Evolutionary conservation across 768 basidiomycete genomes (phyloP).

Genomic region (Trametes cingulata): DNA sequence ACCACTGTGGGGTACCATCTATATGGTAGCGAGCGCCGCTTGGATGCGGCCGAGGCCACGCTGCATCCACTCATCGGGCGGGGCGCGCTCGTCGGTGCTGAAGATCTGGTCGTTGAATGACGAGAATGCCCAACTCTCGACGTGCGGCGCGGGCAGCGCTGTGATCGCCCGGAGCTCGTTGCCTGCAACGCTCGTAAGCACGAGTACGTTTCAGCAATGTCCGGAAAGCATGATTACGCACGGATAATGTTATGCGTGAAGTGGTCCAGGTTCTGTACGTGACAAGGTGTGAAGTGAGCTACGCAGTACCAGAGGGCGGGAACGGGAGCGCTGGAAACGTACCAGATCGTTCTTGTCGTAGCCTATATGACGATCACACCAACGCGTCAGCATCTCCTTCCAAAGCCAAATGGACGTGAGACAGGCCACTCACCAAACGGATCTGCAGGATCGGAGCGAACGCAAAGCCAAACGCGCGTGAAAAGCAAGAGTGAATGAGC

Average conservation of each 20-base stretch:
- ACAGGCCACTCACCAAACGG: slow-evolving; percentile 42
- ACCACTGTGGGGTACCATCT: no score
- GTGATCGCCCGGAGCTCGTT: slow-evolving; percentile 66
- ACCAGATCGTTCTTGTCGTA: slow-evolving; percentile 77
- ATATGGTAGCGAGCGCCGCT: slow-evolving; percentile 27
- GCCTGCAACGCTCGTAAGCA: slow-evolving; percentile 32
- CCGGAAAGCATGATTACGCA: slow-evolving; percentile 30
- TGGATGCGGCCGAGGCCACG: slow-evolving; percentile 50
- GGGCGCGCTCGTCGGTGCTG: slow-evolving; percentile 42
- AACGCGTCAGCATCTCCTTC: slow-evolving; percentile 5
- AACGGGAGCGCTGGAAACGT: slow-evolving; percentile 21
- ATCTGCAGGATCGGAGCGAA: slow-evolving; percentile 33
- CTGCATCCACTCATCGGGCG: slow-evolving; percentile 59
- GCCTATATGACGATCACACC: slow-evolving; percentile 30
- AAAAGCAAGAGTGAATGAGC: slow-evolving; percentile 1
- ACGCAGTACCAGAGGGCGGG: background rate
- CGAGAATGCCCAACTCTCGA: slow-evolving; percentile 60
- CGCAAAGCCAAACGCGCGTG: background rate
- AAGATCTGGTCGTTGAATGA: slow-evolving; percentile 60
- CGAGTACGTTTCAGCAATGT: background rate
- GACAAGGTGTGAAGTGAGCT: slow-evolving; percentile 1
- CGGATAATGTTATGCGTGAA: slow-evolving; percentile 72
- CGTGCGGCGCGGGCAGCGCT: slow-evolving; percentile 58
- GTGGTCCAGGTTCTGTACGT: slow-evolving; percentile 62
- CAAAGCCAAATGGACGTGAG: slow-evolving; percentile 1